These are phyloP conservation scores for Phlegmacium glaucopus DNA, from an alignment of 768 basidiomycete species.

Conservation along the genomic window DNA sequence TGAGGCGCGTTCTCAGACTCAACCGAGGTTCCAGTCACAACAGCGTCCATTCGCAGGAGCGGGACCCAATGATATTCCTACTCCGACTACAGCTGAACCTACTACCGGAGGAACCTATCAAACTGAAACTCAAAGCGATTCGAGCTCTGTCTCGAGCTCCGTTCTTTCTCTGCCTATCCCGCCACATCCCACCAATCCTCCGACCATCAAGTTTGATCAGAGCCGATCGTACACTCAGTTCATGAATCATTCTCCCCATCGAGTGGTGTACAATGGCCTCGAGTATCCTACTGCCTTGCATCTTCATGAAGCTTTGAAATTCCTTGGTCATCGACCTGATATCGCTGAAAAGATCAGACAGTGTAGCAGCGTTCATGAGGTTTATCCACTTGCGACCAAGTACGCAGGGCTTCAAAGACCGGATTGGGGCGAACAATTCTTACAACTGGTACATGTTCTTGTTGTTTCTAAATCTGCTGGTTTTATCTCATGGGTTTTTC, in stretches of 20 bases:
- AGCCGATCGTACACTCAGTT: conserved; percentile 40
- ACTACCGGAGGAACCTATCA: not conserved
- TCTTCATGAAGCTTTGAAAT: conserved; percentile 76
- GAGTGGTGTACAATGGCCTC: conserved; percentile 50
- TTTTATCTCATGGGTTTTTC: not conserved
- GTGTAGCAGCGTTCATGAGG: conserved; percentile 28
- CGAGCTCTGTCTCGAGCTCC: too few relatives aligned
- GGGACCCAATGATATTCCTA: not conserved
- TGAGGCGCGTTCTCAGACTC: not conserved
- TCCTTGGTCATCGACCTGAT: conserved; percentile 44
- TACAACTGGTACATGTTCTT: conserved; percentile 42
- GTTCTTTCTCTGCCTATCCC: conserved; percentile 12
- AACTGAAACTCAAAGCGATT: too few relatives aligned
- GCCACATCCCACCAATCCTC: conserved; percentile 17
- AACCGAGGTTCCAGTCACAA: not conserved
- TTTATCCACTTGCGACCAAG: conserved; percentile 32
- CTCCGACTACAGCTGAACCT: not conserved
- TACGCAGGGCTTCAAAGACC: conserved; percentile 34
- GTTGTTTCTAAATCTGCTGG: too few relatives aligned
- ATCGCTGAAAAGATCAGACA: conserved; percentile 57
- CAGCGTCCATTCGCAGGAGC: not conserved
- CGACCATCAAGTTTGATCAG: conserved; percentile 42
- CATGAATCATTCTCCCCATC: conserved; percentile 65
- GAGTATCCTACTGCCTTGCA: conserved; percentile 70
- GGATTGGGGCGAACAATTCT: conserved; percentile 56